A percentile compares a stretch with the other conserved stretches of the same genome.
Conservation (phyloP, 1,284 basidiomycete species). For the Heterobasidion occidentale region DNA sequence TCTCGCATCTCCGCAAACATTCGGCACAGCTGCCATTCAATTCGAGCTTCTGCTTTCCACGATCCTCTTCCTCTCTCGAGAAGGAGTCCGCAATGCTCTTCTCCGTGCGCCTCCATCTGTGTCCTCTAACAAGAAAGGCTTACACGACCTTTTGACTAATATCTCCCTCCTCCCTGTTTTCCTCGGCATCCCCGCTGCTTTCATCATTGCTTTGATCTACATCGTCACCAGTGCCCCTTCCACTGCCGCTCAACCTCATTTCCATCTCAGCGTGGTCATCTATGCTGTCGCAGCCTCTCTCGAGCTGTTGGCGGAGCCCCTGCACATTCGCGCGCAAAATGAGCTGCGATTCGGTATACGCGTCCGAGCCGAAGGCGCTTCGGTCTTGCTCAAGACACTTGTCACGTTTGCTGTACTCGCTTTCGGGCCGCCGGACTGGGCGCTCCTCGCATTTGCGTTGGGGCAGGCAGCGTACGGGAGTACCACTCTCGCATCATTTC, state of each 20-base stretch:
- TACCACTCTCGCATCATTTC: conserved; percentile 24
- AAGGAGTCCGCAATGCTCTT: conserved; percentile 83
- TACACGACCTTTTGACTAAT: conserved; percentile 16
- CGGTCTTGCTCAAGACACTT: conserved; percentile 69
- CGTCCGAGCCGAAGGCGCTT: conserved; percentile 77
- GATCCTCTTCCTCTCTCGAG: conserved; percentile 86
- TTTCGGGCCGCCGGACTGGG: conserved; percentile 38
- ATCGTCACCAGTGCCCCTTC: conserved; percentile 16
- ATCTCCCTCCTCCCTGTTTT: conserved; percentile 24
- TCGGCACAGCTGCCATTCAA: conserved; percentile 81
- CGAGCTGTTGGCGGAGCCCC: conserved; percentile 79
- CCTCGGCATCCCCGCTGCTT: conserved; percentile 23
- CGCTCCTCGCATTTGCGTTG: conserved; percentile 74
- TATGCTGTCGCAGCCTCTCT: conserved; percentile 70
- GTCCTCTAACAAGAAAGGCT: neutral
- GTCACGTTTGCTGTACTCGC: conserved; percentile 61
- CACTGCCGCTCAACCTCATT: conserved; percentile 49
- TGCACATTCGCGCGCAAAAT: conserved; percentile 75
- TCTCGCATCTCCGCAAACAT: conserved; percentile 78
- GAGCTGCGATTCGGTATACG: conserved; percentile 59
- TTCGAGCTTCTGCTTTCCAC: conserved; percentile 84
- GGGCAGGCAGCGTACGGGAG: conserved; percentile 71
- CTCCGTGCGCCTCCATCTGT: conserved; percentile 27
- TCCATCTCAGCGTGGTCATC: conserved; percentile 51
- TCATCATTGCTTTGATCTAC: conserved; percentile 20